Percentiles rank a stretch among this genome's conserved stretches.
Conservation (phyloP, 176 grass and related monocot species). For the Avena sativa region DNA sequence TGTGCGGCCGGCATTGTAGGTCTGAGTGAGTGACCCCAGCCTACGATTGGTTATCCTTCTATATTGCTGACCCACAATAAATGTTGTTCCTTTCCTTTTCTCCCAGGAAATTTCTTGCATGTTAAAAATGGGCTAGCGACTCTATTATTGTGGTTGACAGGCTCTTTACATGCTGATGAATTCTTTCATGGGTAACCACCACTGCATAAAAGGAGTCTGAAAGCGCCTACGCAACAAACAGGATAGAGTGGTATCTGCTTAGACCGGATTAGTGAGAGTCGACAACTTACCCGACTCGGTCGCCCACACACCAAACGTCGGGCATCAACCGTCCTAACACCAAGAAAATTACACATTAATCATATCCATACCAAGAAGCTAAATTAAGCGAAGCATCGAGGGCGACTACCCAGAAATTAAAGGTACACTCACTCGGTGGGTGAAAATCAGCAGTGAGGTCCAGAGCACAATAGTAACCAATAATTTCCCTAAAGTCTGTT, state of each 20-base stretch:
- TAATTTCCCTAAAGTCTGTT: not conserved
- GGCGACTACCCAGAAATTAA: not conserved
- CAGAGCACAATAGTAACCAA: not conserved
- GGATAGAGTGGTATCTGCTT: not conserved
- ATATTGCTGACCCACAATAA: constrained; percentile 55
- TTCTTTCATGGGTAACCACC: not conserved
- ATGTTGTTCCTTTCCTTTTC: constrained; percentile 18
- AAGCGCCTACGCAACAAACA: not conserved
- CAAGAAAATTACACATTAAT: not conserved
- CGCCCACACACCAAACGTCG: constrained; percentile 10
- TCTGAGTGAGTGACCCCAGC: constrained; percentile 35
- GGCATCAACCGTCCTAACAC: not conserved
- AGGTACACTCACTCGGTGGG: not conserved
- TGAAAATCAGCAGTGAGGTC: not conserved
- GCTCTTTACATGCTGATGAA: not conserved
- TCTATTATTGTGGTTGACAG: not conserved
- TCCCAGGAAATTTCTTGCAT: not conserved
- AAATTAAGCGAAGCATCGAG: constrained; percentile 10
- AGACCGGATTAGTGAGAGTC: constrained; percentile 17
- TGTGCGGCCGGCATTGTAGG: constrained; percentile 56
- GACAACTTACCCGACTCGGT: not conserved
- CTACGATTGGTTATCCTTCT: constrained; percentile 37
- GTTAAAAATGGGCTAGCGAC: not conserved
- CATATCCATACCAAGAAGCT: not conserved
- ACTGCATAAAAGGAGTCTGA: not conserved